phyloP scores from a whole-genome alignment of 306 rosid species.

The Ceratonia siliqua region DNA sequence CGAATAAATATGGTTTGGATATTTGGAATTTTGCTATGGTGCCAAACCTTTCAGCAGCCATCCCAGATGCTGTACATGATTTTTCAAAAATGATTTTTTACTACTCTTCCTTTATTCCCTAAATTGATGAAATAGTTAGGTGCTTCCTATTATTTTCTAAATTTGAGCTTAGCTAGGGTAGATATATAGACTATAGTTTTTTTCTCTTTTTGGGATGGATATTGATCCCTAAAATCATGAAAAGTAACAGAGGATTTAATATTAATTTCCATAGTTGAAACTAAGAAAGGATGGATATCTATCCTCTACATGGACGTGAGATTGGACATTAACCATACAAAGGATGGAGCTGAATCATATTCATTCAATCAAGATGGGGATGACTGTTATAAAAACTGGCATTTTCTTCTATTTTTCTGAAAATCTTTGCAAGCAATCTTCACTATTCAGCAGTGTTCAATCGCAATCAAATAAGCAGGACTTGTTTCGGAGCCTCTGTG shows the following conservation, averaged over 20 bases:
- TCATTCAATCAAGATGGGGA: slow-evolving; percentile 29
- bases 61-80: neutral
- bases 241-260: neutral
- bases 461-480: slow-evolving; percentile 38
- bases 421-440: slow-evolving; percentile 17
- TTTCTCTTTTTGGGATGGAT: neutral
- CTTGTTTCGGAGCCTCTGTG: slow-evolving; percentile 22
- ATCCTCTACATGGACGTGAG: slow-evolving; percentile 28
- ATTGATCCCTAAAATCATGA: neutral
- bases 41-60: slow-evolving; percentile 9
- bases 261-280: neutral
- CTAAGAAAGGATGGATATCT: slow-evolving; percentile 20
- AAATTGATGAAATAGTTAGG: neutral
- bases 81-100: neutral
- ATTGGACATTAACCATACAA: slow-evolving; percentile 39
- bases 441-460: slow-evolving; percentile 35
- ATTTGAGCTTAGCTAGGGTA: too few relatives aligned
- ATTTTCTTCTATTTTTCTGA: slow-evolving; percentile 30
- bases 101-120: neutral
- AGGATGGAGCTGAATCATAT: slow-evolving; percentile 36
- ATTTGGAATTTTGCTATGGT: slow-evolving; percentile 30
- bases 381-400: slow-evolving; percentile 31
- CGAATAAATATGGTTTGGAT: slow-evolving; percentile 27
- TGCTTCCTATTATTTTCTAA: too few relatives aligned
- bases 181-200: too few relatives aligned